Base-by-base conservation (phyloP, 768 basidiomycete genomes). In the Guyanaporus albipodus region DNA sequence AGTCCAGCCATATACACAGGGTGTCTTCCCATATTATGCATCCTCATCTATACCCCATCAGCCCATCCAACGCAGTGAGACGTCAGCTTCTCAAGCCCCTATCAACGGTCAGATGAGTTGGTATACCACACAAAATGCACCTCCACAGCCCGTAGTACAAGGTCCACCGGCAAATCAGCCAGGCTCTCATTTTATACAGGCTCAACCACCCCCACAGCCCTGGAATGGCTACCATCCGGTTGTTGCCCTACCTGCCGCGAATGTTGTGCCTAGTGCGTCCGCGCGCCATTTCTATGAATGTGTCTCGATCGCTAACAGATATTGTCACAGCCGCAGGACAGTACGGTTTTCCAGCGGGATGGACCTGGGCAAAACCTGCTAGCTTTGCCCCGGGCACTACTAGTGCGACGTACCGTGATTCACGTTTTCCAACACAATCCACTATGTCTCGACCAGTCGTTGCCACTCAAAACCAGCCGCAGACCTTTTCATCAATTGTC, bases 141-240 rank as follows among this genome's bases (percentile, higher is more conserved):
- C 52, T 1, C 36, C 28, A 8, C 58, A 46, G 28, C 19, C 44
- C 19, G 18, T 27, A 29, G 15, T 19, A 29, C 34, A 52, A 23
- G 42, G 36, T 32, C 28, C 49, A 36, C 31, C 19, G 18, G 21
- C 12, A 23, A 28, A 38, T 24, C 44, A 48, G 29, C 21, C 52
- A 19, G 18, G 37, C 19, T 45, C 35, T 37, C 57, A 50, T 12
- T 18, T 38, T 39, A 17, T 11, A 15, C 52, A 42, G 8, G 24
- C 19, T 35, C 56, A 43, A 36, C 61, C 49, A 11, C 24, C 37
- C 0, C 11, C 41, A 9, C 54, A 40, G 29, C n/a, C 44, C 29
- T 46, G 54, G 61, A 42, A 15, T 44, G 21, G 18, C 29, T 34
- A 55, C 46, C 48, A 14, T 27, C 61, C 44, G 31, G 31, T 27